Base-by-base conservation (phyloP, 1,139 yeast species). In the Candida anutae region DNA sequence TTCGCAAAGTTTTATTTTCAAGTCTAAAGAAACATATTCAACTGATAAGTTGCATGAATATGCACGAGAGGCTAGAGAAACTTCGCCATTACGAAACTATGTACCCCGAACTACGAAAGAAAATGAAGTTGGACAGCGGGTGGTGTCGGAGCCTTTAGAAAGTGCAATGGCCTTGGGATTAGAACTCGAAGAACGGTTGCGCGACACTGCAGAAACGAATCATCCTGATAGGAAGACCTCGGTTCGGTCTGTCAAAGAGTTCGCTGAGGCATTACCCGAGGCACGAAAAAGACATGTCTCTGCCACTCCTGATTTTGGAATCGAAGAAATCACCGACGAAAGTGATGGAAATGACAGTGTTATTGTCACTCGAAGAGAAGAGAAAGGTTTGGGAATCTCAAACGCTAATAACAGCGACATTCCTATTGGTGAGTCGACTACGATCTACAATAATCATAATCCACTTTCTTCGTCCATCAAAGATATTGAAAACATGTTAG, bases 401-500 rank as follows among this genome's bases (percentile, higher is more conserved):
- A 13, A 33, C 10, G 33, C 37, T 4, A 17, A 17, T 17, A 17
- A 17, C 8, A 17, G 10, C 19, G 10, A 17, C 10, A 17, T 8
- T 17, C 42, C 38, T 18, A 29, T 42, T 6, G 37, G 43, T 19
- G 54, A 40, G 10, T 50, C 47, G 21, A 46, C 53, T 5, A 43
- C 51, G 5, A 38, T 40, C 15, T 21, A 32, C 5, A 34, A 32
- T 8, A 18, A 12, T 6, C 33, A 28, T 12, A 23, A 15, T 15
- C 27, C 36, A 5, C 43, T 51, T 15, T 48, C 61, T 28, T 40
- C 57, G 4, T 62, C 69, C 1, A 62, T 64, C 27, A 65, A 61
- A 39, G 71, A 65, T 25, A 57, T 64, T 26, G 68, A 62, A 33
- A 57, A 53, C 28, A 55, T 58, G 40, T 54, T 64, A 53, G 66